Evolutionary conservation across 352 stramenopile species (phyloP).

Genomic region (Globisporangium yorkense): DNA sequence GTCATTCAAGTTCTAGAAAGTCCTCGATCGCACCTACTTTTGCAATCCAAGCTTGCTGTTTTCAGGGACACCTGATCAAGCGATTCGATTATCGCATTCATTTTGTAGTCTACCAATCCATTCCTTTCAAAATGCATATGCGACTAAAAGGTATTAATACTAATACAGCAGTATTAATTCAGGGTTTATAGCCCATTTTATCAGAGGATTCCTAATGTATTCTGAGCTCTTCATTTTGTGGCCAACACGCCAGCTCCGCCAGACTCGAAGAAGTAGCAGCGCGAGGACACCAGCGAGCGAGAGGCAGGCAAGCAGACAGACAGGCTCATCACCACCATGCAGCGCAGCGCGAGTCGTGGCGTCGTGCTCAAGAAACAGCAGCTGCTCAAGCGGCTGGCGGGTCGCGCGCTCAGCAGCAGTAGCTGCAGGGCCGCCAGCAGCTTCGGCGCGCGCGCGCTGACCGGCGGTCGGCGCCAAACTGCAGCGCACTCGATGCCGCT

Average conservation of each 20-base stretch:
- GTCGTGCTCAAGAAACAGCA: constrained; percentile 1
- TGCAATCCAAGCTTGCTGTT: background rate
- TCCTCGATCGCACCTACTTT: background rate
- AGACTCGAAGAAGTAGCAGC: background rate
- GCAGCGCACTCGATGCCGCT: background rate
- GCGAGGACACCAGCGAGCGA: background rate
- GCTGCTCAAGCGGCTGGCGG: background rate
- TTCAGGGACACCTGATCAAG: background rate
- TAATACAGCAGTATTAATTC: background rate
- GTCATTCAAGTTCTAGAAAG: background rate
- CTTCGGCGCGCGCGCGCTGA: background rate
- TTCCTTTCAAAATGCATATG: background rate
- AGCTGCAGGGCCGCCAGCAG: background rate
- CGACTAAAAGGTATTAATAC: background rate
- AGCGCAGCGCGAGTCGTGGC: background rate
- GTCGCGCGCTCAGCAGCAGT: background rate
- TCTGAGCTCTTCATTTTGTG: background rate
- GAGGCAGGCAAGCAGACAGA: too few species aligned
- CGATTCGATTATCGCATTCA: background rate
- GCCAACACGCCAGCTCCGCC: background rate
- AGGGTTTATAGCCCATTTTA: background rate
- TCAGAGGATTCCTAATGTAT: too few species aligned
- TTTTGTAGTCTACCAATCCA: background rate
- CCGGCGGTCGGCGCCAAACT: background rate
- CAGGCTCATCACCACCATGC: background rate